A percentile compares a stretch with the other conserved stretches of the same genome.
Evolutionary conservation across 441 rosid genomes (phyloP).

Genomic region (Macaranga tanarius): DNA sequence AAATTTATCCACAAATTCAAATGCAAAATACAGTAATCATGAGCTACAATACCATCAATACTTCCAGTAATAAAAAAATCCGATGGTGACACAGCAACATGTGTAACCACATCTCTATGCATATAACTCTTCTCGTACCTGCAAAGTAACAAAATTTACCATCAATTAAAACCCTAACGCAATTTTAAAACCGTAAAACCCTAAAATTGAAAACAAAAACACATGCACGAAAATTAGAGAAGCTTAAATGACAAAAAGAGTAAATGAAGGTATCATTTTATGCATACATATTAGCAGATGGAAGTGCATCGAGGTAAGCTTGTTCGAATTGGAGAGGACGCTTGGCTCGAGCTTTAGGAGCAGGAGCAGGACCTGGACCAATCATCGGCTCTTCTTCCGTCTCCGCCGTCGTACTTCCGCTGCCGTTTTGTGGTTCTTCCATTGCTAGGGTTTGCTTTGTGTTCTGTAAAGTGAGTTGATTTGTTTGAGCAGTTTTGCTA

Average conservation of each 20-base stretch:
- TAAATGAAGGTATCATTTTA: background rate
- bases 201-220: background rate
- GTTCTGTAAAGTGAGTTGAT: no score
- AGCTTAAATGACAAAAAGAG: background rate
- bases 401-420: constrained; percentile 23
- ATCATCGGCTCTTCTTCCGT: constrained; percentile 46
- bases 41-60: constrained; percentile 56
- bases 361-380: constrained; percentile 84
- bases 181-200: background rate
- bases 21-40: background rate
- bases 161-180: background rate
- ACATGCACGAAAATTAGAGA: background rate
- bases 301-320: constrained; percentile 85
- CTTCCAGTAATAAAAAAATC: constrained; percentile 96
- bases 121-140: constrained; percentile 98
- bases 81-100: constrained; percentile 90
- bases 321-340: constrained; percentile 94
- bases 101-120: constrained; percentile 95
- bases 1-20: background rate
- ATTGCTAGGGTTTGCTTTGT: constrained; percentile 26
- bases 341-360: constrained; percentile 61
- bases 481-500: no score
- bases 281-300: constrained; percentile 79
- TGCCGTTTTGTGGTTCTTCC: constrained; percentile 58
- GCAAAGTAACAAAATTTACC: background rate